A percentile compares a stretch with the other conserved stretches of the same genome.
phyloP scores from a whole-genome alignment of 139 green algal genomes.

The Chlorella sp. region DNA sequence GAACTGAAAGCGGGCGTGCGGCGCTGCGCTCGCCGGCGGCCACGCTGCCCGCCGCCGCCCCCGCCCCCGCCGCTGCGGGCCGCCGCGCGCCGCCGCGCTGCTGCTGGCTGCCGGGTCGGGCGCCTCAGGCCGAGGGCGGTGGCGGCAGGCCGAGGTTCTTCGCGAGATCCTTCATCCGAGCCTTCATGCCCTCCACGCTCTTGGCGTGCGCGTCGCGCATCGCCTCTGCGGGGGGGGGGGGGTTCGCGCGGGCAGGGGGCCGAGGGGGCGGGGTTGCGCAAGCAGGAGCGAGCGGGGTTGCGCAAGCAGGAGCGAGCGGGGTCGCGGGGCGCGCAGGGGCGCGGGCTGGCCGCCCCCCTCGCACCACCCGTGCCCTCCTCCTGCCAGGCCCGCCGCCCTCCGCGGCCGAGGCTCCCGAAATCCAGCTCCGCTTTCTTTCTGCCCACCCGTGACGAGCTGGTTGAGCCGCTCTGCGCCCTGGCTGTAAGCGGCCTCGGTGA shows the following conservation, averaged over 20 bases:
- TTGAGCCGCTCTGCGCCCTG: constrained; percentile 26
- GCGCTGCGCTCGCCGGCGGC: too few species aligned
- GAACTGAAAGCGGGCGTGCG: too few species aligned
- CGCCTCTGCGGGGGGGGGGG: constrained; percentile 44
- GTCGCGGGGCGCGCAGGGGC: background rate
- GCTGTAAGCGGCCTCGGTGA: constrained; percentile 86
- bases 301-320: too few species aligned
- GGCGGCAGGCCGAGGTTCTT: constrained; percentile 59
- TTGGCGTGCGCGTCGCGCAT: constrained; percentile 92
- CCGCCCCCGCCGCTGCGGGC: too few species aligned
- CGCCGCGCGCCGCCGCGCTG: too few species aligned
- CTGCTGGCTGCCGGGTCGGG: too few species aligned
- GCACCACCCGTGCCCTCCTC: background rate
- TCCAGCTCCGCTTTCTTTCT: too few species aligned
- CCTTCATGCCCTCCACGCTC: constrained; percentile 81
- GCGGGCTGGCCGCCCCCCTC: background rate
- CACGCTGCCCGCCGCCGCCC: too few species aligned
- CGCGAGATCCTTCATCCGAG: constrained; percentile 72
- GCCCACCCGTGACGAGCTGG: background rate
- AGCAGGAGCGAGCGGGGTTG: too few species aligned
- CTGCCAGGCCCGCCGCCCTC: background rate
- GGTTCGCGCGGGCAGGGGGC: background rate
- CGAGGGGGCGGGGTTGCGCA: too few species aligned
- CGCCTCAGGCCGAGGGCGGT: too few species aligned
- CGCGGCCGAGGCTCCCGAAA: too few species aligned